A percentile compares a stretch with the other conserved stretches of the same genome.
These are phyloP conservation scores for Avena insularis DNA, from an alignment of 176 grass and related monocot species.

Conservation along the genomic window DNA sequence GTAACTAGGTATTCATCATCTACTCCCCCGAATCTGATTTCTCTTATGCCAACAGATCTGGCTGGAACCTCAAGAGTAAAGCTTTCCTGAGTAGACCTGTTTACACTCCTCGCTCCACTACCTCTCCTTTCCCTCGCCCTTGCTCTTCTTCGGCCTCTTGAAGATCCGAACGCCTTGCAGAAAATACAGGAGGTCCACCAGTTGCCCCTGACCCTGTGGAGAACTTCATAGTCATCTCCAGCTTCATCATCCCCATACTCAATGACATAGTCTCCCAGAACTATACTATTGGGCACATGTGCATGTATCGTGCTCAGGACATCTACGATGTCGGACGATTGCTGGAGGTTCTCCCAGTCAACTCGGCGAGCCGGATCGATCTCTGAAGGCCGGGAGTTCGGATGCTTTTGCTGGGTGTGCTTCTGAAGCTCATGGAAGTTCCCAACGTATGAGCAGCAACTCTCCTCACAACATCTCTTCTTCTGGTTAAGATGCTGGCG, in stretches of 20 bases:
- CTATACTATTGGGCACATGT: constrained; percentile 76
- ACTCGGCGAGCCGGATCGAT: constrained; percentile 75
- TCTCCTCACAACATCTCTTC: constrained; percentile 92
- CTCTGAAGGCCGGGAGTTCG: constrained; percentile 82
- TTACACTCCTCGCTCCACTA: constrained; percentile 56
- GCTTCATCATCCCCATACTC: constrained; percentile 90
- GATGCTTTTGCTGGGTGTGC: constrained; percentile 85
- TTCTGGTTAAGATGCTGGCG: constrained; percentile 80
- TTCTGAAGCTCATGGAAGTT: constrained; percentile 88
- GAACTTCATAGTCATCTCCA: constrained; percentile 82
- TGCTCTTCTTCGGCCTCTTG: constrained; percentile 58
- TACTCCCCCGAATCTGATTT: constrained; percentile 78
- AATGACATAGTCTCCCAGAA: constrained; percentile 94
- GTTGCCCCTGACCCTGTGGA: constrained; percentile 67
- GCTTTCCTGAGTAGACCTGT: constrained; percentile 59
- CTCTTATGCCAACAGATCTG: constrained; percentile 70
- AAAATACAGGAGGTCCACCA: constrained; percentile 90
- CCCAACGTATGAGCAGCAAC: constrained; percentile 66
- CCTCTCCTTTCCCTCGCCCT: constrained; percentile 51
- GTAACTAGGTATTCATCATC: constrained; percentile 75
- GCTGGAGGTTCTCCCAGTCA: constrained; percentile 98
- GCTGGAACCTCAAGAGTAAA: constrained; percentile 59
- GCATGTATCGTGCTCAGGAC: constrained; percentile 94
- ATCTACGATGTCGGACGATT: constrained; percentile 87
- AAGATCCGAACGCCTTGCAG: constrained; percentile 74